Evolutionary conservation across 495 filamentous ascomycete species (phyloP), one percentile per base, ranked within the genome.

Genomic region (Aspergillus bertholletiae): DNA sequence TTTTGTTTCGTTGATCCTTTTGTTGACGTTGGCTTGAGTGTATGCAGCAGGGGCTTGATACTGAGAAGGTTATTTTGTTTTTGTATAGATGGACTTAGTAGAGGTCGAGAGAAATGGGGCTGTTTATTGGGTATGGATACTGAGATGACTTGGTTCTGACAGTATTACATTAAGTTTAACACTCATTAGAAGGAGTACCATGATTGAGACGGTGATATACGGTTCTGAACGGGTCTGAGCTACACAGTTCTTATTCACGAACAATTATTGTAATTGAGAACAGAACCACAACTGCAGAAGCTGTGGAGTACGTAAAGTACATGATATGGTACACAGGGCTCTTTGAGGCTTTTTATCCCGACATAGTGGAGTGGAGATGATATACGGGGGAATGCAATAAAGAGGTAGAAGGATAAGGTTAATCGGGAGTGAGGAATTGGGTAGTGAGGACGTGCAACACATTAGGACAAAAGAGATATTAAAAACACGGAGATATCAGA

Each of bases 381-480:
- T 47, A 34, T 51, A 44, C 49, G 24, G 40, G 39, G 49, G 21
- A 55, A 51, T 39, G 41, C 56, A 53, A 39, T 53, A 46, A 45
- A 11, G 32, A 45, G 51, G 34, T n/a, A 15, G 34, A 23, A 40
- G 28, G 34, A 28, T 49, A 56, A 47, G 56, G 49, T 45, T 49
- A 39, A n/a, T 45, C 26, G 46, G 49, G 23, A 35, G 39, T 52
- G 21, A 53, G 12, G 30, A 34, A 48, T 26, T 47, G 37, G 43
- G 39, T 41, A 41, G 34, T 49, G 34, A 56, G 53, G 63, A 90
- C 89, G 69, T 18, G 88, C 81, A 53, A 89, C 54, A 65, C 63
- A 62, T 65, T 65, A 65, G 34, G 49, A 55, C 55, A 59, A 48
- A 51, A 54, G 39, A 58, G 58, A 59, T 49, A 58, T 59, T 58